Evolutionary conservation across 2,329 filamentous ascomycete genomes (phyloP), one percentile per base, ranked within the genome.

Genomic region (Talaromyces albobiverticillius): DNA sequence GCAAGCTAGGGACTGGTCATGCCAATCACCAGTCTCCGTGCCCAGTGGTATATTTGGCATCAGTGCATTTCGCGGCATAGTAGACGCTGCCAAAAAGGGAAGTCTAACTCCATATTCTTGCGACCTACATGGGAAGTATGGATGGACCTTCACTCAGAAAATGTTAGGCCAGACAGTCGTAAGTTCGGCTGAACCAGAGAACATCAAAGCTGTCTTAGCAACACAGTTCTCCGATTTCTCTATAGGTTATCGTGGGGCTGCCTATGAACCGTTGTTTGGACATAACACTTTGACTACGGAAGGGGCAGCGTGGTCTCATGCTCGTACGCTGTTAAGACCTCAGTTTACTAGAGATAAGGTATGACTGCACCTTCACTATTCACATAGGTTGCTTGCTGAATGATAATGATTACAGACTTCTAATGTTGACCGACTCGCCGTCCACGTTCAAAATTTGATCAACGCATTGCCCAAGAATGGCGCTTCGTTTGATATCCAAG

Each of bases 201-300:
- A 95, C 67, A 83, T 95, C 74, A 95, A 95, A 69, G 88, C 90
- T 8, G 79, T 96, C 22, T 76, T 96, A 8, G 88, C 90, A 0
- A 89, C 87, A 0, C 89, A 95, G 65, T 96, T 96, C 67, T 73
- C 74, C 46, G 88, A 94, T 63, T 96, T 86, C 62, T 88, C 89
- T 60, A 90, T 96, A 67, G 90, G 91, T 5, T 77, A 85, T 57
- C 73, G 93, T 60, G 76, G 95, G 26, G 88, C 89, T 22, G 84
- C 92, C 73, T 68, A 70, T 54, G 63, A 63, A 23, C 73, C 73
- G 1, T 59, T 75, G 41, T 60, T 76, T 4, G 73, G 72, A 1
- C 68, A 71, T 72, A 77, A 78, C 6, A 84, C 84, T 57, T 71
- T 71, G 70, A 87, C 86, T 0, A 90, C 89, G 0, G 91, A 96